Conservation (phyloP, 2,329 filamentous ascomycete species). For the Phialemoniopsis sp. region DNA sequence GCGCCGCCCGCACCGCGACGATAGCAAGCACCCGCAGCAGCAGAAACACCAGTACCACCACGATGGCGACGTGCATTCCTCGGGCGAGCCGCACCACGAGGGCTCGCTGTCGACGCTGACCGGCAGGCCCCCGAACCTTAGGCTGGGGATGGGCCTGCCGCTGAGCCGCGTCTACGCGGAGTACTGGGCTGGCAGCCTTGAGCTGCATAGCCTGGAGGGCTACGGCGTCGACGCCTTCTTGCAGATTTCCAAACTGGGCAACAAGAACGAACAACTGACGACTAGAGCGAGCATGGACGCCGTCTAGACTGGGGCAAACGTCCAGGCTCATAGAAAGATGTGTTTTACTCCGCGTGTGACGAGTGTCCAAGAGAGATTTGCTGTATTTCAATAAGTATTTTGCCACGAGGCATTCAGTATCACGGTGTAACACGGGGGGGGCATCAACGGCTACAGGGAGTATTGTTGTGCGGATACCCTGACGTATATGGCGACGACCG, state of each 20-base stretch:
- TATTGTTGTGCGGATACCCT: slow-evolving; percentile 6
- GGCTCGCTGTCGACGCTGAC: slow-evolving; percentile 73
- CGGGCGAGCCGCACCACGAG: too few relatives aligned
- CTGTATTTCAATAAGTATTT: too few relatives aligned
- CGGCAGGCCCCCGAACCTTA: slow-evolving; percentile 77
- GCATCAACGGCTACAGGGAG: slow-evolving; percentile 2
- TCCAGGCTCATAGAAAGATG: slow-evolving; percentile 1
- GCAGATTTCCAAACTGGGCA: slow-evolving; percentile 93
- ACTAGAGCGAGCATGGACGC: slow-evolving; percentile 75
- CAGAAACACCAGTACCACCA: slow-evolving; percentile 6
- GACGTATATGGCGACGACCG: neutral
- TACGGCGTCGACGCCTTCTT: slow-evolving; percentile 95
- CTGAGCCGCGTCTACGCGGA: slow-evolving; percentile 94
- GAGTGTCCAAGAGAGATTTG: too few relatives aligned
- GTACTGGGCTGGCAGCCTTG: slow-evolving; percentile 93
- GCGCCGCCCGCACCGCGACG: neutral
- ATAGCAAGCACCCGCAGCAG: slow-evolving; percentile 10
- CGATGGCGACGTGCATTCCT: slow-evolving; percentile 35
- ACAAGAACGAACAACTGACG: slow-evolving; percentile 93
- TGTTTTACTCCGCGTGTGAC: too few relatives aligned
- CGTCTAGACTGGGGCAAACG: slow-evolving; percentile 45
- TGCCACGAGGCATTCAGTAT: too few relatives aligned
- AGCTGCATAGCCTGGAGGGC: slow-evolving; percentile 88
- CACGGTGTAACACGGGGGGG: neutral
- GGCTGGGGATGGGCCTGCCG: slow-evolving; percentile 88